Percentiles rank a stretch among this genome's conserved stretches.
Conservation (phyloP, 106 monocot species). For the Dendrobium chrysotoxum region DNA sequence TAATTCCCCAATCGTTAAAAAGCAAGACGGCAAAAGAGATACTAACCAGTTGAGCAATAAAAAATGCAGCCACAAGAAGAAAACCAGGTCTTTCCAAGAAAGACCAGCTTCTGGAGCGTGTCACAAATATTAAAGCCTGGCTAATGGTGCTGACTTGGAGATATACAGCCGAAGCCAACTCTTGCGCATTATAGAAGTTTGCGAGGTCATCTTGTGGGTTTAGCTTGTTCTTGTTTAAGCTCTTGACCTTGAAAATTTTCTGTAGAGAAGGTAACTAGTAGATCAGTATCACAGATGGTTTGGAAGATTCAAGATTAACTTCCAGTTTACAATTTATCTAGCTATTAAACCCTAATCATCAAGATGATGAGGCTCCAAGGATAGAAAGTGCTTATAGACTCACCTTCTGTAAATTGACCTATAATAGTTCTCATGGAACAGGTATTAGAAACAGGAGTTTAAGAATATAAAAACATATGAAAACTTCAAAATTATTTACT, state of each 20-base stretch:
- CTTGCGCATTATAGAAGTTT: constrained; percentile 14
- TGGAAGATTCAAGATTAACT: not conserved
- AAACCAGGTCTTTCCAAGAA: constrained; percentile 44
- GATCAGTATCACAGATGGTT: constrained; percentile 3
- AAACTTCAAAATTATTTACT: no score
- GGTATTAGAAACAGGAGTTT: no score
- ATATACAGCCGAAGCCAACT: constrained; percentile 47
- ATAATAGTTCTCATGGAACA: no score
- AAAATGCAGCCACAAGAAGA: constrained; percentile 41
- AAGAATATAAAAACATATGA: no score
- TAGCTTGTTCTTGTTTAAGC: constrained; percentile 26
- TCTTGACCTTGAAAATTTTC: constrained; percentile 23
- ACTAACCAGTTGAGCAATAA: constrained; percentile 52
- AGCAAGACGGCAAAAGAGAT: not conserved
- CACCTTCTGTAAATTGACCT: no score
- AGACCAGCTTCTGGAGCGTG: constrained; percentile 46
- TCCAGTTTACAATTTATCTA: not conserved
- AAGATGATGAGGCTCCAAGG: not conserved
- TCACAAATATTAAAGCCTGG: constrained; percentile 56
- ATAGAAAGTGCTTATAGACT: not conserved
- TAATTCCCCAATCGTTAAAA: not conserved
- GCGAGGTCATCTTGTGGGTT: constrained; percentile 4
- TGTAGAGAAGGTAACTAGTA: constrained; percentile 13
- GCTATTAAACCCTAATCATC: not conserved
- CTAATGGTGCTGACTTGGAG: constrained; percentile 64